A percentile compares a stretch with the other conserved stretches of the same genome.
These are phyloP conservation scores for Wickerhamiella sorbophila DNA, from an alignment of 805 yeast species.

Conservation along the genomic window DNA sequence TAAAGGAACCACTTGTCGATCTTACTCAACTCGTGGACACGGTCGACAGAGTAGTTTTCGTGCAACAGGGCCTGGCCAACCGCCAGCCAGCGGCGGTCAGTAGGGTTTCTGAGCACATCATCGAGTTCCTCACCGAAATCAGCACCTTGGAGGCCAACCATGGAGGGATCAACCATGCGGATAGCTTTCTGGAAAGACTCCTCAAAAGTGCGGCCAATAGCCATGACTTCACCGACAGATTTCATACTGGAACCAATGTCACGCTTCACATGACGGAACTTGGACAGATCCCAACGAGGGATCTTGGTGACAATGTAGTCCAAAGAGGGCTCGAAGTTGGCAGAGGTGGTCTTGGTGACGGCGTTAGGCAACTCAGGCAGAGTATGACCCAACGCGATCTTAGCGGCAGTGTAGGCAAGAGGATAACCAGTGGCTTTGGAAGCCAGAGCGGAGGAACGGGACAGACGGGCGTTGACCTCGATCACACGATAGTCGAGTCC, in stretches of 20 bases:
- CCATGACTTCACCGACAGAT: conserved; percentile 99
- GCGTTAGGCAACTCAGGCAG: conserved; percentile 93
- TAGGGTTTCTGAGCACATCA: conserved; percentile 87
- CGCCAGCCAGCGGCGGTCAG: conserved; percentile 94
- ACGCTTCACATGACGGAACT: conserved; percentile 89
- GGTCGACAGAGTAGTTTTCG: conserved; percentile 81
- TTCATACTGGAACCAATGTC: conserved; percentile 94
- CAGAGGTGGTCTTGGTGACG: conserved; percentile 89
- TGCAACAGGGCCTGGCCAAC: conserved; percentile 93
- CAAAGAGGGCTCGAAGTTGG: conserved; percentile 92
- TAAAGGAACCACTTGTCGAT: conserved; percentile 93
- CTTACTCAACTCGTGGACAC: conserved; percentile 79
- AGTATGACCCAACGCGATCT: conserved; percentile 87
- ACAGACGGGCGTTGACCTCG: conserved; percentile 93
- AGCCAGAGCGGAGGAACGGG: conserved; percentile 94
- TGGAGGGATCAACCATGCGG: conserved; percentile 79
- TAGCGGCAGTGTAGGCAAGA: conserved; percentile 96
- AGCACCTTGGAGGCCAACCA: conserved; percentile 81
- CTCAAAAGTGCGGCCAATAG: conserved; percentile 94
- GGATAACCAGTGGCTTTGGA: conserved; percentile 99
- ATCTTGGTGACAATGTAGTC: conserved; percentile 95
- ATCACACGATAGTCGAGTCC: conserved; percentile 92
- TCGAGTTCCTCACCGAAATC: conserved; percentile 64
- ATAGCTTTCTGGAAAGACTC: conserved; percentile 96
- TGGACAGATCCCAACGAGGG: conserved; percentile 95